These are phyloP conservation scores for Scheffersomyces lignicola DNA, from an alignment of 1,139 yeast genomes.

Conservation along the genomic window DNA sequence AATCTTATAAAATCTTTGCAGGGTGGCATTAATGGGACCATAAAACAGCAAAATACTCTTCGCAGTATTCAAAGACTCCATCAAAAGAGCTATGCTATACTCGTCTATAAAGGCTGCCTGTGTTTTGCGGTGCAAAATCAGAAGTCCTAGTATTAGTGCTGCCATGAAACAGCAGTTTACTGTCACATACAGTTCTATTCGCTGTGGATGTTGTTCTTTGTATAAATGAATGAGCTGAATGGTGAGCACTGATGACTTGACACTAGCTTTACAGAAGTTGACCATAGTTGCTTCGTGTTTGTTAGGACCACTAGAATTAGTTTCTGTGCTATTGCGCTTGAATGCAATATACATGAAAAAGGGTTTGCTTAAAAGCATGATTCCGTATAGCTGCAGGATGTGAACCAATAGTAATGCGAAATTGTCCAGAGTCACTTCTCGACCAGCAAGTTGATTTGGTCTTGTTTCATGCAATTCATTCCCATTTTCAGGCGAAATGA, in stretches of 20 bases:
- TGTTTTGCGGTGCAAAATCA: slow-evolving; percentile 12
- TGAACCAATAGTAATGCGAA: slow-evolving; percentile 33
- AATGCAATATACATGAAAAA: slow-evolving; percentile 32
- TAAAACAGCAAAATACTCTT: slow-evolving; percentile 13
- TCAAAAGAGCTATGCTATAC: slow-evolving; percentile 8
- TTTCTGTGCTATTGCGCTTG: slow-evolving; percentile 7
- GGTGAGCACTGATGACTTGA: slow-evolving; percentile 15
- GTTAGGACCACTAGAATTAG: slow-evolving; percentile 9
- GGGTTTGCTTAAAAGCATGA: slow-evolving; percentile 44
- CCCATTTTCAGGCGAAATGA: slow-evolving; percentile 15
- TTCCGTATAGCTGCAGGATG: slow-evolving; percentile 38
- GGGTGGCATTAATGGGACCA: slow-evolving; percentile 10
- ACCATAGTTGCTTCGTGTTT: slow-evolving; percentile 13
- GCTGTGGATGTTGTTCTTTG: slow-evolving; percentile 11
- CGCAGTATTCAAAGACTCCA: slow-evolving; percentile 13
- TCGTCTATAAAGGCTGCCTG: slow-evolving; percentile 10
- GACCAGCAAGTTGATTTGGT: not conserved
- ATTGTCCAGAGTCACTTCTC: slow-evolving; percentile 10
- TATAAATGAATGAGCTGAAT: slow-evolving; percentile 17
- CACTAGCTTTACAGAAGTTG: slow-evolving; percentile 16
- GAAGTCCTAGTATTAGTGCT: slow-evolving; percentile 12
- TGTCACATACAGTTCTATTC: slow-evolving; percentile 15
- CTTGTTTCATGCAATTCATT: not conserved
- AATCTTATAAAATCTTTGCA: slow-evolving; percentile 12
- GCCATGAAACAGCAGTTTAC: slow-evolving; percentile 16